Evolutionary conservation across 208 protist genomes (phyloP).

Genomic region (Wallacemonas sp.): DNA sequence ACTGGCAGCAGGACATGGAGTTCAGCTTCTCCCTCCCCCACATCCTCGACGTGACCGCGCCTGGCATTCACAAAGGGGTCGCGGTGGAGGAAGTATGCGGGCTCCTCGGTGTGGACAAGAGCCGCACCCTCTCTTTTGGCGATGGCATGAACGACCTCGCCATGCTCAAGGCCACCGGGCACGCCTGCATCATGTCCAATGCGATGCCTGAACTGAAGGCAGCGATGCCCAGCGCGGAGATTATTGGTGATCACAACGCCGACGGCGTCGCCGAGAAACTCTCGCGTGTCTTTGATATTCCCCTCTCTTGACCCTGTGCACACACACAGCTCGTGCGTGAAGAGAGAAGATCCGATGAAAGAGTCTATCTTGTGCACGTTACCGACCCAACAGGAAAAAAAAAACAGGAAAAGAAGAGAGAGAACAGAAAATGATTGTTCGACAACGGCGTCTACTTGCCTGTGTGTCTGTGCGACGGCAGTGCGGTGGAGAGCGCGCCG

Average conservation of each 20-base stretch:
- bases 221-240: slow-evolving; percentile 20
- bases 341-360: no score
- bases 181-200: slow-evolving; percentile 69
- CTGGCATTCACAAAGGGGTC: slow-evolving; percentile 50
- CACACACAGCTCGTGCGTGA: background rate
- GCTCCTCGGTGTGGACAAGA: slow-evolving; percentile 27
- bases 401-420: no score
- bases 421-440: no score
- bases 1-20: slow-evolving; percentile 8
- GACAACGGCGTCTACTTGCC: no score
- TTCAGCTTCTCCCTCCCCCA: slow-evolving; percentile 31
- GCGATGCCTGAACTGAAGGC: slow-evolving; percentile 22
- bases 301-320: background rate
- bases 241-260: slow-evolving; percentile 36
- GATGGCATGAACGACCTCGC: slow-evolving; percentile 72
- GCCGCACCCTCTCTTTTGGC: slow-evolving; percentile 58
- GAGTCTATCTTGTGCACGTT: no score
- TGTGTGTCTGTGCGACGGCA: no score
- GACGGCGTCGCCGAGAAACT: slow-evolving; percentile 48
- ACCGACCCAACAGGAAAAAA: no score
- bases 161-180: slow-evolving; percentile 51
- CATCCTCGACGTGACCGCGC: slow-evolving; percentile 47
- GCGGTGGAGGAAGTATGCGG: slow-evolving; percentile 53
- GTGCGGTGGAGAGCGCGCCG: no score
- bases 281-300: slow-evolving; percentile 14